Evolutionary conservation across 2,329 filamentous ascomycete species (phyloP), one percentile per base, ranked within the genome.

Genomic region (Amauroascus niger): DNA sequence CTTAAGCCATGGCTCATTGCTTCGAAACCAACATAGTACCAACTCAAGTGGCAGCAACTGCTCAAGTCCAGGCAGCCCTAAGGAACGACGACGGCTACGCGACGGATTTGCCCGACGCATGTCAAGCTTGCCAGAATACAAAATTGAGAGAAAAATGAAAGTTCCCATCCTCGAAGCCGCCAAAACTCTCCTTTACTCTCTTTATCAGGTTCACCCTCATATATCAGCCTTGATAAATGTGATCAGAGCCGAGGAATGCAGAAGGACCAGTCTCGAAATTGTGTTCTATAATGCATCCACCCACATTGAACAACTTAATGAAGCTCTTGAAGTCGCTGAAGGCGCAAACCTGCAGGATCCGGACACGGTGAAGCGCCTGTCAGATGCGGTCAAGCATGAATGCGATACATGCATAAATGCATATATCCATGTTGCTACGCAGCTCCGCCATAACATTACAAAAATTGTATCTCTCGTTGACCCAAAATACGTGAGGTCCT

Each of bases 111-210:
- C 76, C 37, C 76, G 76, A 44, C 75, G 77, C 16, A 69, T 81
- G 60, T 80, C 78, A 32, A 79, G 79, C 60, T 68, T 80, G 11
- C 76, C 75, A n/a, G 78, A 80, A 63, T 74, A 79, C 49, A 76
- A 75, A 58, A 71, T 73, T 20, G 71, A 74, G 56, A 72, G 67
- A 54, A 69, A 70, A 55, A 68, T 70, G 2, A 70, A 69, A 18
- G 71, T 76, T 40, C 76, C 76, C 14, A 69, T 79, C 11, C 72
- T 80, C n/a, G 76, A 79, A 63, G 73, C 76, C 50, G 76, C 76
- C 26, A 79, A 76, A 58, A 76, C 75, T 37, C 75, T 80, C 33
- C 65, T 79, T 2, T 80, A 79, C 59, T 74, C 77, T 6, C 68
- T 80, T 28, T 77, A 76, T 37, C 77, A 79, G 54, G 65, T 76